These are phyloP conservation scores for Arabidopsis hybrid DNA, from an alignment of 441 rosid genomes.

Conservation along the genomic window DNA sequence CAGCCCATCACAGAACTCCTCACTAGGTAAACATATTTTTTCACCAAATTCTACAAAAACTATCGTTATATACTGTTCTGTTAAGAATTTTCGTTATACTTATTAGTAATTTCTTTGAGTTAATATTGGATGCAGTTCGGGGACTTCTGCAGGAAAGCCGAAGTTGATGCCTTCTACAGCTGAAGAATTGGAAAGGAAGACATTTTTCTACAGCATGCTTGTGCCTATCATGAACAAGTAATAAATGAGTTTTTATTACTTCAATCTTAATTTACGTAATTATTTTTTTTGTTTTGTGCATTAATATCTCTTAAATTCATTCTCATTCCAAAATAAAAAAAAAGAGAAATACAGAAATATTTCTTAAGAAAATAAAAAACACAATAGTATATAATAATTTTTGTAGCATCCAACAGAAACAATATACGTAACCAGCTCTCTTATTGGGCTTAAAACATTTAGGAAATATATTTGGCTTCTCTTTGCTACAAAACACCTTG, in stretches of 20 bases:
- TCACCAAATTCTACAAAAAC: background rate
- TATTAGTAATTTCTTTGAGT: constrained; percentile 7
- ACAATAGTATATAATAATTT: too few species aligned
- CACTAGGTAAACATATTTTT: constrained; percentile 59
- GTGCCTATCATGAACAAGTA: constrained; percentile 90
- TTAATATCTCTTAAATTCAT: too few species aligned
- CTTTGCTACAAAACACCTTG: background rate
- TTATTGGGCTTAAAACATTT: background rate
- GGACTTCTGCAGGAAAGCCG: constrained; percentile 92
- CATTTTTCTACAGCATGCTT: constrained; percentile 87
- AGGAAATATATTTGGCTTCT: background rate
- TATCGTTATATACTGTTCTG: background rate
- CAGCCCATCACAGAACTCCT: constrained; percentile 85
- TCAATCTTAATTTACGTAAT: constrained; percentile 1
- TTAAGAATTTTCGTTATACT: background rate
- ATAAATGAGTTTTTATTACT: constrained; percentile 5
- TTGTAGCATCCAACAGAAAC: too few species aligned
- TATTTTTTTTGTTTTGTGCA: too few species aligned
- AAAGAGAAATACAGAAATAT: too few species aligned
- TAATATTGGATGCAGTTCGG: constrained; percentile 67
- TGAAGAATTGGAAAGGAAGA: constrained; percentile 81
- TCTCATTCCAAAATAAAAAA: too few species aligned
- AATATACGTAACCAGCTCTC: background rate
- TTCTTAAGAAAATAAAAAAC: too few species aligned
- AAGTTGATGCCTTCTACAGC: constrained; percentile 94